A percentile compares a stretch with the other conserved stretches of the same genome.
Conservation (phyloP, 768 basidiomycete genomes). For the Leccinum uliginosum region DNA sequence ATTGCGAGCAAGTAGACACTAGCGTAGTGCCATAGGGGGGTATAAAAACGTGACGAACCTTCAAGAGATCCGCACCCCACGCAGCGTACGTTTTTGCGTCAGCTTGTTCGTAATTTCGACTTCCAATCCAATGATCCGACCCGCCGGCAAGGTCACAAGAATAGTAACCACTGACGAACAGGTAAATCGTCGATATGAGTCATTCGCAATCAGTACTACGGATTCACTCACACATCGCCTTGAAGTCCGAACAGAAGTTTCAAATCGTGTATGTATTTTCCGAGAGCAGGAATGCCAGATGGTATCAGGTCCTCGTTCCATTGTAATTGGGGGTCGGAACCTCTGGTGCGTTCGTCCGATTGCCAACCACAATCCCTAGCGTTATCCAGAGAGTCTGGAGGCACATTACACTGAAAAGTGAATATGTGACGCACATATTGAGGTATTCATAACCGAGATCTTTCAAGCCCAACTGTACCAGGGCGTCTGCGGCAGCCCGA, state of each 20-base stretch:
- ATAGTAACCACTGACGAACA: background rate
- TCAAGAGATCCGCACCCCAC: constrained; percentile 11
- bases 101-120: constrained; percentile 5
- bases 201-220: background rate
- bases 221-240: constrained; percentile 8
- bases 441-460: constrained; percentile 7
- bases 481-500: constrained; percentile 2
- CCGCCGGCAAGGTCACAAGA: constrained; percentile 5
- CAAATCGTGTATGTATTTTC: constrained; percentile 4
- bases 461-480: constrained; percentile 1
- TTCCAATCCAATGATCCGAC: constrained; percentile 1
- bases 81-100: constrained; percentile 4
- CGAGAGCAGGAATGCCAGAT: constrained; percentile 12
- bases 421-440: constrained; percentile 4
- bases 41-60: too few relatives aligned
- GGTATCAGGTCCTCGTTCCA: constrained; percentile 10
- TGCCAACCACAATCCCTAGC: constrained; percentile 15
- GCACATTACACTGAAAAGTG: too few relatives aligned
- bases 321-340: background rate
- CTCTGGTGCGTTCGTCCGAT: background rate
- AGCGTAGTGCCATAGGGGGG: too few relatives aligned
- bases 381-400: too few relatives aligned
- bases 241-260: constrained; percentile 9
- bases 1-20: too few relatives aligned
- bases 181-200: background rate